Percentiles rank a stretch among this genome's conserved stretches.
phyloP scores from a whole-genome alignment of 805 yeast genomes.

The Starmera amethionina region DNA sequence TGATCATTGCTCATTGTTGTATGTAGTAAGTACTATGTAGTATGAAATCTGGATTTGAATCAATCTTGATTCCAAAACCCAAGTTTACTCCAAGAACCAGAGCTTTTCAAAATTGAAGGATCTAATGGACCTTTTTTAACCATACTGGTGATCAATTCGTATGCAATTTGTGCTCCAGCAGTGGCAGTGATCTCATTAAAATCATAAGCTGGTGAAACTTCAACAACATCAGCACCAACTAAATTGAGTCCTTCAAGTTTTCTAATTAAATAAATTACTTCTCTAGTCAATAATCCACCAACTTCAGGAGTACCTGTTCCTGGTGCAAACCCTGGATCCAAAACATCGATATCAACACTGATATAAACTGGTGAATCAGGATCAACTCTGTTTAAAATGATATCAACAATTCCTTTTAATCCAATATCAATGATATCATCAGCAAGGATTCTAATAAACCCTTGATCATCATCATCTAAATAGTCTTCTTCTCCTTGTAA shows the following conservation, averaged over 20 bases:
- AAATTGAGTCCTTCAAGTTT: slow-evolving; percentile 49
- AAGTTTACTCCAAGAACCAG: too few species aligned
- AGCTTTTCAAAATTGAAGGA: background rate
- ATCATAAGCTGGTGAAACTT: slow-evolving; percentile 60
- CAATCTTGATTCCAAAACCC: too few species aligned
- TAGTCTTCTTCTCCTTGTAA: slow-evolving; percentile 52
- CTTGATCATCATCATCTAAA: slow-evolving; percentile 52
- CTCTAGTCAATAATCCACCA: slow-evolving; percentile 67
- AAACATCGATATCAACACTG: slow-evolving; percentile 70
- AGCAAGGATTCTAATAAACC: slow-evolving; percentile 59
- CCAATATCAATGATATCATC: slow-evolving; percentile 69
- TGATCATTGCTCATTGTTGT: too few species aligned
- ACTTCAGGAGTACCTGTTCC: slow-evolving; percentile 76
- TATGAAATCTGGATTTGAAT: too few species aligned
- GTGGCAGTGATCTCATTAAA: slow-evolving; percentile 56
- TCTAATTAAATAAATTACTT: slow-evolving; percentile 48
- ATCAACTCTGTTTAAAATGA: slow-evolving; percentile 45
- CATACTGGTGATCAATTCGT: slow-evolving; percentile 65
- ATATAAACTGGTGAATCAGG: slow-evolving; percentile 60
- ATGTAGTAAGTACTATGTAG: too few species aligned
- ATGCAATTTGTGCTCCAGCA: slow-evolving; percentile 64
- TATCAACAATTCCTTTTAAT: slow-evolving; percentile 40
- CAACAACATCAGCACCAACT: slow-evolving; percentile 73
- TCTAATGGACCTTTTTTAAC: slow-evolving; percentile 44
- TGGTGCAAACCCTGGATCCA: slow-evolving; percentile 68